Conservation (phyloP, 495 filamentous ascomycete species). For the Bacidia gigantensis region DNA sequence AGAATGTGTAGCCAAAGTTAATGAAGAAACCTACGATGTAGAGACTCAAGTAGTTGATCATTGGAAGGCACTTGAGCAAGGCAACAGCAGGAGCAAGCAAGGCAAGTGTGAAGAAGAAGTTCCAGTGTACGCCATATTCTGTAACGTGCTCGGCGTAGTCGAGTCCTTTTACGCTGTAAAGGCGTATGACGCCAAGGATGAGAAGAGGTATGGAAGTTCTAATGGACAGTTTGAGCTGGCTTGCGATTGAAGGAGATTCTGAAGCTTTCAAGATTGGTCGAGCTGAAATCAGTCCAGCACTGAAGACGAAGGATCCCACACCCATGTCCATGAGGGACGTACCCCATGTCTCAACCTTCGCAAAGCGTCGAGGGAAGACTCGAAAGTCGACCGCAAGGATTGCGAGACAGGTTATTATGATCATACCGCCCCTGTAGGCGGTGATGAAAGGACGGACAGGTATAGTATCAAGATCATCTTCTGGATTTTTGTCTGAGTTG, state of each 20-base stretch:
- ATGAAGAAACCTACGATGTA: conserved; percentile 51
- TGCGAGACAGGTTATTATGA: conserved; percentile 80
- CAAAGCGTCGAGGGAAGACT: conserved; percentile 84
- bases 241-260: conserved; percentile 31
- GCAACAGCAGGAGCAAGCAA: conserved; percentile 83
- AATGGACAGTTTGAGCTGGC: conserved; percentile 46
- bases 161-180: conserved; percentile 82
- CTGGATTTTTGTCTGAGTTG: conserved; percentile 15
- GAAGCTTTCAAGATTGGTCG: conserved; percentile 67
- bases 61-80: conserved; percentile 55
- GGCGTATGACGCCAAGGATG: conserved; percentile 61
- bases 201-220: conserved; percentile 76
- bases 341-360: conserved; percentile 96
- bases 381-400: conserved; percentile 97
- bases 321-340: conserved; percentile 97
- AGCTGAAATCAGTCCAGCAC: conserved; percentile 81
- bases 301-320: conserved; percentile 95
- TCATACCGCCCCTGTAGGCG: conserved; percentile 77
- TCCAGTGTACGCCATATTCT: conserved; percentile 98
- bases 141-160: conserved; percentile 97
- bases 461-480: conserved; percentile 32
- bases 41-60: conserved; percentile 19
- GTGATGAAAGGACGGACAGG: conserved; percentile 86
- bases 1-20: conserved; percentile 51
- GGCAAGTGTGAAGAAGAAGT: conserved; percentile 96